Evolutionary conservation across 352 stramenopile species (phyloP).

Genomic region (Globisporangium lucens): DNA sequence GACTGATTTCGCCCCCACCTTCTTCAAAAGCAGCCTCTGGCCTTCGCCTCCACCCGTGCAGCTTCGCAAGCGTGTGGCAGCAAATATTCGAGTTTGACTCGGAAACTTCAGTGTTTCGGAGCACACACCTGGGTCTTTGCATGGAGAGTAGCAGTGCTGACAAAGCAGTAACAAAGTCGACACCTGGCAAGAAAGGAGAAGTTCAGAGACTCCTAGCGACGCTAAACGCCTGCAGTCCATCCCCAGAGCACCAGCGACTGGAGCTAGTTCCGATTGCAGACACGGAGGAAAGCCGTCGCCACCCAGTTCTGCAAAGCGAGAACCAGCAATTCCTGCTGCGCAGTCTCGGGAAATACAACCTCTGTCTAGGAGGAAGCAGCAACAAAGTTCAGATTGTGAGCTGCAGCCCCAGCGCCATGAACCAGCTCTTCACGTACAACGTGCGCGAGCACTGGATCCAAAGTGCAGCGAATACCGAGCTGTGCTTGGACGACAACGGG

Average conservation of each 20-base stretch:
- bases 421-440: constrained; percentile 14
- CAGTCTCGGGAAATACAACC: constrained; percentile 9
- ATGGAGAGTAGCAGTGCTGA: background rate
- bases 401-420: background rate
- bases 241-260: background rate
- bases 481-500: constrained; percentile 16
- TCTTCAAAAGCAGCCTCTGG: background rate
- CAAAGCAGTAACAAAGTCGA: background rate
- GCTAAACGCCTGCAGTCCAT: background rate
- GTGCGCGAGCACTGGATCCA: constrained; percentile 3
- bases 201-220: background rate
- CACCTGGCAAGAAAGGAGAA: background rate
- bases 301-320: background rate
- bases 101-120: background rate
- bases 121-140: constrained; percentile 3
- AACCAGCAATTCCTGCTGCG: constrained; percentile 10
- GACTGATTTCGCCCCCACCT: background rate
- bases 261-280: background rate
- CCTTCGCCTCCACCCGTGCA: constrained; percentile 4
- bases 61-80: background rate
- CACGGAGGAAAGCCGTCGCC: background rate
- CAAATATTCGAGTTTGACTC: constrained; percentile 13
- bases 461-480: background rate
- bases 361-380: constrained; percentile 9
- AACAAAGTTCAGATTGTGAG: background rate